A percentile compares a stretch with the other conserved stretches of the same genome.
Evolutionary conservation across 2,329 filamentous ascomycete genomes (phyloP).

Genomic region (Graphilbum ipis-grandicollis): DNA sequence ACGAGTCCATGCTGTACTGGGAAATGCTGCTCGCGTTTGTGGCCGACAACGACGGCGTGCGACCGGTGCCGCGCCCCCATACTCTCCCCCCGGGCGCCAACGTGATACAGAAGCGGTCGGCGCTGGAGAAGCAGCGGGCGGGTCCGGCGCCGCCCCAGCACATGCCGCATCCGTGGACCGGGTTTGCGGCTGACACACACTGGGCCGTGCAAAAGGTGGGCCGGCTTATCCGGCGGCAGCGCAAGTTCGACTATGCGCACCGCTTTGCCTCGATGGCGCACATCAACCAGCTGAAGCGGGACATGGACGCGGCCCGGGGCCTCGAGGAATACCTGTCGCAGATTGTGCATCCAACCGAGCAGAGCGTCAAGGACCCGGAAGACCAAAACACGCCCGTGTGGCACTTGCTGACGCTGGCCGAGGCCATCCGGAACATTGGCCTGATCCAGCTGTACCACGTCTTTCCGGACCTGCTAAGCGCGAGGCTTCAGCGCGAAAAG

Average conservation of each 20-base stretch:
- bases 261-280: slow-evolving; percentile 16
- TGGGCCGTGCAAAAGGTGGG: slow-evolving; percentile 27
- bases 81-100: not conserved
- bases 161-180: slow-evolving; percentile 31
- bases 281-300: slow-evolving; percentile 13
- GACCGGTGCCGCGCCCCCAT: slow-evolving; percentile 13
- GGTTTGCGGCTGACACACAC: slow-evolving; percentile 23
- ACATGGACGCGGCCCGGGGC: slow-evolving; percentile 17
- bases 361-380: slow-evolving; percentile 29
- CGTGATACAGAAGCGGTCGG: not conserved
- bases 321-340: slow-evolving; percentile 29
- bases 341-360: slow-evolving; percentile 25
- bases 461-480: slow-evolving; percentile 31
- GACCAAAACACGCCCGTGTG: slow-evolving; percentile 33
- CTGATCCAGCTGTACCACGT: slow-evolving; percentile 35
- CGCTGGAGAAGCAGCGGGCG: not conserved
- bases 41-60: slow-evolving; percentile 21
- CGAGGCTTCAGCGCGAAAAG: slow-evolving; percentile 16
- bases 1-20: slow-evolving; percentile 39
- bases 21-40: slow-evolving; percentile 41
- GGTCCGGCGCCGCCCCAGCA: slow-evolving; percentile 5
- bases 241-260: slow-evolving; percentile 13
- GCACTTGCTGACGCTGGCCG: slow-evolving; percentile 33
- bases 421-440: slow-evolving; percentile 32
- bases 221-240: slow-evolving; percentile 20